Conservation (phyloP, 2,329 filamentous ascomycete genomes). For the Ophiosphaerella narmari region DNA sequence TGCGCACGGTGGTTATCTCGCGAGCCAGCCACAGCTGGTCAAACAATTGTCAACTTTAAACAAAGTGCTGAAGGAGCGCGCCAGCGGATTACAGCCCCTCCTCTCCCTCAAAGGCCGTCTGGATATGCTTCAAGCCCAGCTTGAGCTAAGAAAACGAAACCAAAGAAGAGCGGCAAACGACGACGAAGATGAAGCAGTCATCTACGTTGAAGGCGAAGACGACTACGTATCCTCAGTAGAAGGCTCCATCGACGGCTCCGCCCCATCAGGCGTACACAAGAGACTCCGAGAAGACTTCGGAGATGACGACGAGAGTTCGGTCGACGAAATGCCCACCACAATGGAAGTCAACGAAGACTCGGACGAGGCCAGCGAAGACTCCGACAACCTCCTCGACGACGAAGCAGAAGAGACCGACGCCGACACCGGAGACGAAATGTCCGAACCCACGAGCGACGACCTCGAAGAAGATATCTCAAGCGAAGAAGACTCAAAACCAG, state of each 20-base stretch:
- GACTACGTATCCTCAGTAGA: slow-evolving; percentile 59
- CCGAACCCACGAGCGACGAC: slow-evolving; percentile 53
- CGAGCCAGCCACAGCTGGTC: slow-evolving; percentile 81
- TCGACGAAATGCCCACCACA: slow-evolving; percentile 62
- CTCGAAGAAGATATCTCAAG: slow-evolving; percentile 50
- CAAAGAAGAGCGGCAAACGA: slow-evolving; percentile 62
- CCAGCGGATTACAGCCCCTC: slow-evolving; percentile 78
- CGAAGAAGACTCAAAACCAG: slow-evolving; percentile 47
- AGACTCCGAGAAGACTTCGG: slow-evolving; percentile 29
- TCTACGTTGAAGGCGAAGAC: slow-evolving; percentile 86
- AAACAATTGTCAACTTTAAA: slow-evolving; percentile 78
- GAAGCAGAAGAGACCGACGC: slow-evolving; percentile 57
- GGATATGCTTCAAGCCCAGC: slow-evolving; percentile 89
- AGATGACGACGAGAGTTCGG: slow-evolving; percentile 48
- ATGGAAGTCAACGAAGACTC: slow-evolving; percentile 52
- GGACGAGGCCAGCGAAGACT: slow-evolving; percentile 63
- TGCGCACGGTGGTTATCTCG: slow-evolving; percentile 87
- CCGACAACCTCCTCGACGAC: slow-evolving; percentile 55
- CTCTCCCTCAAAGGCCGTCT: slow-evolving; percentile 92
- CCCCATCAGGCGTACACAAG: slow-evolving; percentile 26
- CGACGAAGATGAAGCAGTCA: slow-evolving; percentile 70
- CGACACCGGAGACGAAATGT: slow-evolving; percentile 53
- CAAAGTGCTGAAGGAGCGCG: slow-evolving; percentile 84
- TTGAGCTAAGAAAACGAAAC: slow-evolving; percentile 76
- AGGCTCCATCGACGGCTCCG: slow-evolving; percentile 47